A percentile compares a stretch with the other conserved stretches of the same genome.
phyloP scores from a whole-genome alignment of 208 protist genomes.

The Trypanosoma caninum region DNA sequence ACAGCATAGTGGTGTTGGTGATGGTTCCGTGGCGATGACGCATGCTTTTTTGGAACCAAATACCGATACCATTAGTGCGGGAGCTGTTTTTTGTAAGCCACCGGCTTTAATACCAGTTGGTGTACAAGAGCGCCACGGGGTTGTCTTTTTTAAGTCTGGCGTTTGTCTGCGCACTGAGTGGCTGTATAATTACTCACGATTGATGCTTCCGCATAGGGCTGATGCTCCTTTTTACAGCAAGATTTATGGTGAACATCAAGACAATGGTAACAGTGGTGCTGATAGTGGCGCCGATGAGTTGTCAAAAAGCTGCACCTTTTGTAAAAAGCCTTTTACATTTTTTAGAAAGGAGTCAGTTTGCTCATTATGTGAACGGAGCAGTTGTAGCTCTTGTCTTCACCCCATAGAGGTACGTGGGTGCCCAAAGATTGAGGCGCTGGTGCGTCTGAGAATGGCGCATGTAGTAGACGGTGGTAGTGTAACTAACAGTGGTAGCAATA shows the following conservation, averaged over 20 bases:
- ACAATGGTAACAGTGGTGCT: not conserved
- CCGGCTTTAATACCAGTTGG: conserved; percentile 28
- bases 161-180: conserved; percentile 50
- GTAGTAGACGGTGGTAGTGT: not conserved
- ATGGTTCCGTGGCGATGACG: not conserved
- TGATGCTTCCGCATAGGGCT: conserved; percentile 56
- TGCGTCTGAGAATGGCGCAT: not conserved
- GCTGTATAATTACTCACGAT: conserved; percentile 49
- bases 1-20: not conserved
- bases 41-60: too few relatives aligned
- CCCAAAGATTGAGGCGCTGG: conserved; percentile 30
- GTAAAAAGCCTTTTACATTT: conserved; percentile 65
- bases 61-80: not conserved
- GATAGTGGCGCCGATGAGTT: not conserved
- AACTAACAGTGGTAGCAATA: not conserved
- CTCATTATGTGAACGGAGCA: conserved; percentile 54
- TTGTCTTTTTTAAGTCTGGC: conserved; percentile 63
- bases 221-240: conserved; percentile 52
- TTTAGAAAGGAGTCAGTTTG: conserved; percentile 64
- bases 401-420: conserved; percentile 38
- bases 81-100: conserved; percentile 6
- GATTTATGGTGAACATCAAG: conserved; percentile 8
- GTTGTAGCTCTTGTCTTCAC: conserved; percentile 59
- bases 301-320: conserved; percentile 43
- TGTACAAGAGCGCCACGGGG: conserved; percentile 29